Conservation (phyloP, 768 basidiomycete species). For the Leucogyrophana mollusca region DNA sequence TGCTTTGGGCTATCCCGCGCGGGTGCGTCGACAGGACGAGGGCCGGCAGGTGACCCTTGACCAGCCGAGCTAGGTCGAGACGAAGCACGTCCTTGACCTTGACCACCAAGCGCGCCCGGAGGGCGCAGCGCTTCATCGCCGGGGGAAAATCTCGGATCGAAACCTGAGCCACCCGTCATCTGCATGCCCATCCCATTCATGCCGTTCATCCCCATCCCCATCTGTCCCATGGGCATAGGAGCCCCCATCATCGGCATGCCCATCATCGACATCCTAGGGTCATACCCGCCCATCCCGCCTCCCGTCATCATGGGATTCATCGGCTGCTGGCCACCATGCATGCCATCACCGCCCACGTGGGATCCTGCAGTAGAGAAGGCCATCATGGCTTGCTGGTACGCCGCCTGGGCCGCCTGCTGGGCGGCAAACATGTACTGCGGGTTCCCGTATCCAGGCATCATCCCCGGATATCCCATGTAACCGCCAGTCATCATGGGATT, state of each 20-base stretch:
- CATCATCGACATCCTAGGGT: conserved; percentile 85
- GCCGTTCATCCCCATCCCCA: conserved; percentile 31
- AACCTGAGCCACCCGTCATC: conserved; percentile 61
- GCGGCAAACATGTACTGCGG: conserved; percentile 87
- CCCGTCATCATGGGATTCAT: conserved; percentile 62
- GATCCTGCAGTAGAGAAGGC: conserved; percentile 68
- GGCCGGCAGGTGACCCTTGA: conserved; percentile 51
- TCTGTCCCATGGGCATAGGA: conserved; percentile 29
- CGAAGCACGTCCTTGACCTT: conserved; percentile 28
- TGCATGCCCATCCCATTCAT: conserved; percentile 46
- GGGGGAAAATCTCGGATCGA: conserved; percentile 58
- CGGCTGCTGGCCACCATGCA: conserved; percentile 30
- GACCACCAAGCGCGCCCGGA: conserved; percentile 22
- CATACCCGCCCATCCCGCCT: conserved; percentile 48
- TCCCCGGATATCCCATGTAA: conserved; percentile 40
- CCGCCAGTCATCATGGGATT: conserved; percentile 48
- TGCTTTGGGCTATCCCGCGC: conserved; percentile 22
- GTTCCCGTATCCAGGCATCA: conserved; percentile 45
- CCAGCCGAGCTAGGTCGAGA: conserved; percentile 53
- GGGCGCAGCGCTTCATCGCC: conserved; percentile 25
- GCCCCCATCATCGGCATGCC: conserved; percentile 67
- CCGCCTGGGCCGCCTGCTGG: conserved; percentile 76
- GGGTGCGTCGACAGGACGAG: conserved; percentile 27
- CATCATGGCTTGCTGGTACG: conserved; percentile 90
- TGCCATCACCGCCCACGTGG: conserved; percentile 62